Evolutionary conservation across 352 stramenopile genomes (phyloP), one percentile per base, ranked within the genome.

Genomic region (Halophytophthora batemanensis): DNA sequence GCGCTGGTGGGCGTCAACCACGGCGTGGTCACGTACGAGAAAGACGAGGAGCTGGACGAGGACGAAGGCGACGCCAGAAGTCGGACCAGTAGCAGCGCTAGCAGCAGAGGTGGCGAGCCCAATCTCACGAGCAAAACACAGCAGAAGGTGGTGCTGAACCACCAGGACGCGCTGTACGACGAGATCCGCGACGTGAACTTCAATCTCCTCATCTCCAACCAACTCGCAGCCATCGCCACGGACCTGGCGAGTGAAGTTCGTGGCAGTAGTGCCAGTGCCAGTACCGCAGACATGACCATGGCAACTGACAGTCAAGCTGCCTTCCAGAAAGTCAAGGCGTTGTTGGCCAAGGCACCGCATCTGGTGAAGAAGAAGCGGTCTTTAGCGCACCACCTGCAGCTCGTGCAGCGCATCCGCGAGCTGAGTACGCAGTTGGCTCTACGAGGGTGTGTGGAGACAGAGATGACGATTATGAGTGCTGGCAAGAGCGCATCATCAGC

Each of bases 161-260:
- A 88, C 53, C 25, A 61, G n/a, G 82, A 93, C 50, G 68, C 84
- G 31, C 59, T 93, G 31, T 91, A 82, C 52, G 60, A 57, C 19
- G 72, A 82, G 29, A 83, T 93, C 37, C 79, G 82, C 14, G 80
- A 93, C 48, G 66, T 87, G 5, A 89, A 93, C 50, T 90, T 93
- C 60, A 87, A 93, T 37, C 56, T 80, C 19, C 43, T 91, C 2
- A 76, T 79, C 53, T 80, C 76, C 2, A 49, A 66, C 17, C 64
- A 71, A 17, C 63, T 90, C 0, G 64, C 69, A 6, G 59, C 77
- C 18, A 75, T 86, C 29, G 68, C 79, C 4, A 71, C 82, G 50
- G 60, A 75, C 18, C 73, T 90, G 36, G 72, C 73, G 2, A 53
- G 49, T 6, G 71, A 84, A 52, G 73, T 75, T 22, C 75, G 73